Conservation (phyloP, 768 basidiomycete species). For the Russula olivacea region DNA sequence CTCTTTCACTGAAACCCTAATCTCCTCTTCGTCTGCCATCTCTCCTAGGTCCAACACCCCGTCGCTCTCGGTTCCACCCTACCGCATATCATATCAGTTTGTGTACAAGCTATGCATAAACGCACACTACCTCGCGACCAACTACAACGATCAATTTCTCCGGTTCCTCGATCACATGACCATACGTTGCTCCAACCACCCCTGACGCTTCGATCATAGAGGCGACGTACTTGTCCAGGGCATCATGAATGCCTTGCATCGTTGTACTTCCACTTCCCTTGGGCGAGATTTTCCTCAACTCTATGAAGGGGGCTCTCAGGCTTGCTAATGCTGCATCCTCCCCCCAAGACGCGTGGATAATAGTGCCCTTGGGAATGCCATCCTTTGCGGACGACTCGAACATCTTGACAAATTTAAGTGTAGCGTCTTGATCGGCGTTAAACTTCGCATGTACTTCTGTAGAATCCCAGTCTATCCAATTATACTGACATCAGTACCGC, state of each 20-base stretch:
- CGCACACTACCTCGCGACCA: slow-evolving; percentile 6
- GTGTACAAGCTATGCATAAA: background rate
- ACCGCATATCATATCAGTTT: background rate
- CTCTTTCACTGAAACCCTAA: background rate
- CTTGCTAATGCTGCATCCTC: slow-evolving; percentile 1
- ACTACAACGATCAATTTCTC: background rate
- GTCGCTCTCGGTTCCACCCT: background rate
- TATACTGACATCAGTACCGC: background rate
- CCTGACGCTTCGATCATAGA: background rate
- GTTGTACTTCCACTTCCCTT: background rate
- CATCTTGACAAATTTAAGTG: background rate
- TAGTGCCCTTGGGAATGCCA: slow-evolving; percentile 1
- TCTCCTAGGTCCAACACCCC: background rate
- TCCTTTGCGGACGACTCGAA: slow-evolving; percentile 8
- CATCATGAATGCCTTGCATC: background rate
- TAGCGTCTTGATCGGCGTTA: background rate
- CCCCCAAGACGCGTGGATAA: slow-evolving; percentile 9
- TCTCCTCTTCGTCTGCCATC: background rate
- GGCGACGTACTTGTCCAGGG: slow-evolving; percentile 8
- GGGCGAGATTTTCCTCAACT: slow-evolving; percentile 3
- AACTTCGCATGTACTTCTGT: slow-evolving; percentile 6
- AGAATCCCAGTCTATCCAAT: slow-evolving; percentile 10
- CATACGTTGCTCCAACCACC: slow-evolving; percentile 5
- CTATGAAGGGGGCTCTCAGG: slow-evolving; percentile 5
- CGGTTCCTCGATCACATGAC: slow-evolving; percentile 7